Base-by-base conservation (phyloP, 2,329 filamentous ascomycete species). In the Calcarisporium arbuscula region DNA sequence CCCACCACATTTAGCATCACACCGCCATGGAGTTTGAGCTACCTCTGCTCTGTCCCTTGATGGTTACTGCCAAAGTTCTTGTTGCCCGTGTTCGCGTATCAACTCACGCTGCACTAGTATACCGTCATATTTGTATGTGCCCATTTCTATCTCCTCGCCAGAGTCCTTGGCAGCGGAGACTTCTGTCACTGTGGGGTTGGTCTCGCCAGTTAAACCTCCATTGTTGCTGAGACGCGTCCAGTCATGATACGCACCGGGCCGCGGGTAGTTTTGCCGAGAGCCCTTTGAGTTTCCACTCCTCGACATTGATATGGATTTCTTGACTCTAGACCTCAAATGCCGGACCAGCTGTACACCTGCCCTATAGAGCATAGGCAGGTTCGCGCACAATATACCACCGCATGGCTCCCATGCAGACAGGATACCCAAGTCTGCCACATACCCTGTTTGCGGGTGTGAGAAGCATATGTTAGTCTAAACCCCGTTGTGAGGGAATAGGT, bases 401-500 rank as follows among this genome's bases (percentile, higher is more conserved):
- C 40, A 43, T 11, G 40, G 34, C 15, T 43, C 40, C 40, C 40
- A 43, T 17, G 28, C 33, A 7, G 38, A 41, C n/a, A 43, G 34
- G 18, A 40, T 42, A 8, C 32, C 40, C 3, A 42, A 18, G 3
- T 30, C 19, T 6, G 25, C 34, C 9, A 31, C 37, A 20, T 35
- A 19, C 40, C 38, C 40, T 43, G 19, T 14, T 21, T 21, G 17
- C 2, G 14, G 23, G 25, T 23, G 22, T 25, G 22, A 10, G 3
- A 25, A n/a, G 14, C 12, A 3, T 14, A 17, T 10, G 14, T 11
- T 11, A 14, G 10, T 31, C 8, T 14, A 25, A 25, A 25, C 14
- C n/a, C n/a, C n/a, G 22, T 25, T 10, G 14, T 10, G 22, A 17
- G 17, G 14, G n/a, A n/a, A 25, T 19, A 33, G 15, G 15, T 15